Percentiles rank a stretch among this genome's conserved stretches.
phyloP scores from a whole-genome alignment of 2,329 filamentous ascomycete genomes.

The Exophiala sp. region DNA sequence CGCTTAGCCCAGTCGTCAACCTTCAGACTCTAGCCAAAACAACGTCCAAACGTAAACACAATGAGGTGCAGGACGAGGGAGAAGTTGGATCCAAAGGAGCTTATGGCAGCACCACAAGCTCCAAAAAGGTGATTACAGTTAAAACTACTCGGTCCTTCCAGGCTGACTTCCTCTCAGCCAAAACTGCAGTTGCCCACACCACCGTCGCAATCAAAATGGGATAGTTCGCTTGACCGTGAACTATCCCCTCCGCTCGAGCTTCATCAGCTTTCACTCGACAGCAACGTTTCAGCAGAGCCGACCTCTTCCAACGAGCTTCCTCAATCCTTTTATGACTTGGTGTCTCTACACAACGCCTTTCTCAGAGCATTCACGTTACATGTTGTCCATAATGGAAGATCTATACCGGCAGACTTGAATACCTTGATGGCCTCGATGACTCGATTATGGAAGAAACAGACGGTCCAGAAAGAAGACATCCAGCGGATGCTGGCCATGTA shows the following conservation, averaged over 20 bases:
- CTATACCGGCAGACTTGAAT: constrained; percentile 58
- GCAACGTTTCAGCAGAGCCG: neutral
- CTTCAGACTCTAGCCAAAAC: constrained; percentile 5
- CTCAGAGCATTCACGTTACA: constrained; percentile 63
- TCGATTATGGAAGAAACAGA: constrained; percentile 65
- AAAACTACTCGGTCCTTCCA: neutral
- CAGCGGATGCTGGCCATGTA: constrained; percentile 62
- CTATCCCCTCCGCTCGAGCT: constrained; percentile 14
- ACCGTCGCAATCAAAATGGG: constrained; percentile 4
- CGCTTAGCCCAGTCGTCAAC: constrained; percentile 4
- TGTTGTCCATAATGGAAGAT: constrained; percentile 60
- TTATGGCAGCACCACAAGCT: neutral
- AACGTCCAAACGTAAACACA: constrained; percentile 19
- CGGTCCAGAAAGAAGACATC: constrained; percentile 60
- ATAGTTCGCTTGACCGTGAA: constrained; percentile 9
- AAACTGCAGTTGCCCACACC: constrained; percentile 18
- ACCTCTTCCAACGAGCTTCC: constrained; percentile 10
- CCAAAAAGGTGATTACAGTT: constrained; percentile 14
- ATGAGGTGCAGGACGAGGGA: constrained; percentile 11
- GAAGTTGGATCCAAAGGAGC: constrained; percentile 11
- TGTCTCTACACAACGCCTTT: constrained; percentile 56
- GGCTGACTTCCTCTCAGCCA: constrained; percentile 8
- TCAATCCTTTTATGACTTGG: constrained; percentile 16
- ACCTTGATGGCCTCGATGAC: constrained; percentile 58
- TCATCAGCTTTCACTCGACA: constrained; percentile 15